phyloP scores from a whole-genome alignment of 163 green algal genomes.

The Trebouxia gelatinosa region DNA sequence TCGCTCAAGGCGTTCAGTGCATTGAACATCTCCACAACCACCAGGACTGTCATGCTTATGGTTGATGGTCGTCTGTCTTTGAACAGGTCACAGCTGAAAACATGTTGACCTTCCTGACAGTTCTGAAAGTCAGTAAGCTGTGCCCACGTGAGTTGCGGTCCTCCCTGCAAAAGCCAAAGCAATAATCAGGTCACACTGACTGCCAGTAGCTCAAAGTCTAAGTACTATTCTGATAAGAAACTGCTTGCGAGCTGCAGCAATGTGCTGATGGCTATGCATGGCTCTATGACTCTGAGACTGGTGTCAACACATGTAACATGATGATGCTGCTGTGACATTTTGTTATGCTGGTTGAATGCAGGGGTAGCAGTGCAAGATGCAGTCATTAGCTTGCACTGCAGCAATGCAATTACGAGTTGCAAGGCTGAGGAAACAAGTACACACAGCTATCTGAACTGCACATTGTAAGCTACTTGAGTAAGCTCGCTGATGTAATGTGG shows the following conservation, averaged over 20 bases:
- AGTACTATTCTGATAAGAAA: not conserved
- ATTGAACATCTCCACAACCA: conserved; percentile 98
- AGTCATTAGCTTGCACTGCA: too few relatives aligned
- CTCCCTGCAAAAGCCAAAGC: conserved; percentile 42
- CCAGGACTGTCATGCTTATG: conserved; percentile 87
- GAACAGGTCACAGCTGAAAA: conserved; percentile 67
- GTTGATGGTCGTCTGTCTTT: conserved; percentile 65
- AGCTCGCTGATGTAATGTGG: too few relatives aligned
- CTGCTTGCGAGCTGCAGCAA: not conserved
- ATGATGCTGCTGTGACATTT: too few relatives aligned
- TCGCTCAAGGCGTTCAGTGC: conserved; percentile 91
- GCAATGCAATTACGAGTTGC: too few relatives aligned
- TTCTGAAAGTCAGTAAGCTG: conserved; percentile 75
- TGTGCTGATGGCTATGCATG: too few relatives aligned
- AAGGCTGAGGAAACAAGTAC: too few relatives aligned
- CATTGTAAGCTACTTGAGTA: too few relatives aligned
- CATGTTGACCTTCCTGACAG: conserved; percentile 51
- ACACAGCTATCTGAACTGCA: too few relatives aligned
- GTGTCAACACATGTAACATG: too few relatives aligned
- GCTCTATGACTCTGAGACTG: too few relatives aligned
- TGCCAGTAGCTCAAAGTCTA: not conserved
- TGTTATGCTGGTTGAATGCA: too few relatives aligned
- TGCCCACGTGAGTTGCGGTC: conserved; percentile 68
- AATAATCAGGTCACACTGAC: not conserved
- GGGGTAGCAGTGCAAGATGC: too few relatives aligned